These are phyloP conservation scores for Naganishia vishniacii DNA, from an alignment of 768 basidiomycete genomes.

Conservation along the genomic window DNA sequence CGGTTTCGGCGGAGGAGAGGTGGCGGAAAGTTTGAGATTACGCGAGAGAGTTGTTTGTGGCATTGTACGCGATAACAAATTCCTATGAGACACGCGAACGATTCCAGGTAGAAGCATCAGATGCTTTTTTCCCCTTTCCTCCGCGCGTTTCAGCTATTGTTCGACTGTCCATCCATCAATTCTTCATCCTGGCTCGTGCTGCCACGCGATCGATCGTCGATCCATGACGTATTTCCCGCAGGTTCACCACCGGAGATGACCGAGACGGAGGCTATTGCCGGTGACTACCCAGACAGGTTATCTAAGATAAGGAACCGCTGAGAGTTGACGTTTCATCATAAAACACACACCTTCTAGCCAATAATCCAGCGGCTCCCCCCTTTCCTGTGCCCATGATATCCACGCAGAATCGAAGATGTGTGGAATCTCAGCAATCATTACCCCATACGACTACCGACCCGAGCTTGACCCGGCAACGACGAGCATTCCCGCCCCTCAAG, in stretches of 20 bases:
- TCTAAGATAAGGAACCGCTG: slow-evolving; percentile 2
- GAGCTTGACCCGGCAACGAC: background rate
- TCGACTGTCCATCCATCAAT: no score
- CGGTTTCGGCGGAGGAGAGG: background rate
- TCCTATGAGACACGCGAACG: background rate
- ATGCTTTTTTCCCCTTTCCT: no score
- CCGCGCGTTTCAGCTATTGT: no score
- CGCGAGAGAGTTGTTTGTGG: slow-evolving; percentile 18
- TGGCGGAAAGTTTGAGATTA: slow-evolving; percentile 3
- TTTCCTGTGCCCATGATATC: background rate
- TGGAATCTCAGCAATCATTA: slow-evolving; percentile 21
- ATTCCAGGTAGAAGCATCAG: no score
- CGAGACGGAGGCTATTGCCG: no score
- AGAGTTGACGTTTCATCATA: background rate
- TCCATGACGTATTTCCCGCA: background rate
- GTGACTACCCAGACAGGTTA: no score
- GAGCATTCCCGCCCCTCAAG: background rate
- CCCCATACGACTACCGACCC: background rate
- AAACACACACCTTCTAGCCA: background rate
- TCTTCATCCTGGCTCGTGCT: no score
- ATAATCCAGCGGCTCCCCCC: background rate
- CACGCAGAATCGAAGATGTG: background rate
- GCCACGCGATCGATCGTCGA: background rate
- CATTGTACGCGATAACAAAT: slow-evolving; percentile 14
- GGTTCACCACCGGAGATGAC: background rate